Percentiles rank a stretch among this genome's conserved stretches.
Conservation (phyloP, 179 eudicot species). For the Amaranthus tricolor region DNA sequence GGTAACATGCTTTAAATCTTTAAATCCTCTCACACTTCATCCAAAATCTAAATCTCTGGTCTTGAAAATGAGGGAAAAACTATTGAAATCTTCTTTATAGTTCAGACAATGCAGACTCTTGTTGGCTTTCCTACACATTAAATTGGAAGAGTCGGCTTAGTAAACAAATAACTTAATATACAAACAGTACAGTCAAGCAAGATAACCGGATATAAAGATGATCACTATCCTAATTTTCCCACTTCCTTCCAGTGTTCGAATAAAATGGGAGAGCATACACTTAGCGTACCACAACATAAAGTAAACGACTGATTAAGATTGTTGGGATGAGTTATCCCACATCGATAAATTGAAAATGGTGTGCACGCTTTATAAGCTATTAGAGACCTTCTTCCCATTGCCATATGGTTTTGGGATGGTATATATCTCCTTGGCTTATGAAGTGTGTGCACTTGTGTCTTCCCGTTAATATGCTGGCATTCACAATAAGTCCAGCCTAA, state of each 20-base stretch:
- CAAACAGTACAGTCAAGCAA: background rate
- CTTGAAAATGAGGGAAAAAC: constrained; percentile 45
- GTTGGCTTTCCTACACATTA: constrained; percentile 52
- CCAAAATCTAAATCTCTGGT: constrained; percentile 41
- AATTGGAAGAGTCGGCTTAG: constrained; percentile 8
- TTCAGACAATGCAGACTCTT: constrained; percentile 59
- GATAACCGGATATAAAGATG: background rate
- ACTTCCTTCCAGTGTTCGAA: background rate
- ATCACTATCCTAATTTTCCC: background rate
- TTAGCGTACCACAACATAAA: background rate
- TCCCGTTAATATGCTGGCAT: no score
- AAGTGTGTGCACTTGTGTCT: no score
- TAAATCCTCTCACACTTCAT: constrained; percentile 45
- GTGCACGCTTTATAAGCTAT: no score
- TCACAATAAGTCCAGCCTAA: no score
- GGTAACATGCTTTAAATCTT: background rate
- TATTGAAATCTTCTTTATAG: constrained; percentile 53
- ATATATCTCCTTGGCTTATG: no score
- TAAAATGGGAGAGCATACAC: background rate
- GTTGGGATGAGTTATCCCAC: no score
- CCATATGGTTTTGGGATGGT: no score
- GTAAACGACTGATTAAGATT: background rate
- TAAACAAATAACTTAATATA: background rate
- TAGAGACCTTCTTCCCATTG: no score
- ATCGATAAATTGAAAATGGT: no score